Evolutionary conservation across 371 early-diverging fungal genomes (phyloP), one percentile per base, ranked within the genome.

Genomic region (Enterocytospora artemiae): DNA sequence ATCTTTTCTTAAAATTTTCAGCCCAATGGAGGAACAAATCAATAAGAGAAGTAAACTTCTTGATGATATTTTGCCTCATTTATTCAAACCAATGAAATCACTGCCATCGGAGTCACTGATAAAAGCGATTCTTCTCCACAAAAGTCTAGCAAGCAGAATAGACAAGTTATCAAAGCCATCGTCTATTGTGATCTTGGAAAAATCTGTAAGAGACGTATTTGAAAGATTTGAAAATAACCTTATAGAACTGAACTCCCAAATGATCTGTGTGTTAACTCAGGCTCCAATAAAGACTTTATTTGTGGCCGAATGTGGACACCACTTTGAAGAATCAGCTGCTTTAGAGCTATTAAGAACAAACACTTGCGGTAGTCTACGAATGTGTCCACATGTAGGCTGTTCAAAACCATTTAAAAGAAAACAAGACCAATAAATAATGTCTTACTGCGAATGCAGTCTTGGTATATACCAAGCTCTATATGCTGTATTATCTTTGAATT

Each of bases 241-340:
- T 45, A 33, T 56, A 48, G 51, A 62, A 48, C 37, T 58, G 4
- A 55, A 64, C 36, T 62, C 24, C 27, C 51, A 44, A 46, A 54
- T 50, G 45, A 57, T 71, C 24, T 78, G 78, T 51, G 72, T 74
- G 28, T 59, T 79, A 2, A 60, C 69, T 25, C 72, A 71, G 51
- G 65, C 65, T 30, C 60, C 65, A 27, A 76, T 79, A 34, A 50
- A 25, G 20, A 65, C 58, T 1, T 56, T 64, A 32, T 64, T 56
- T 53, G 54, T 33, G 12, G 57, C 74, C 12, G 51, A 49, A 28
- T 79, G 79, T 41, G 78, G 78, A 4, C 79, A 79, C 67, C 50
- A 56, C 33, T 74, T 78, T 59, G 76, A 79, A 51, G 56, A 63
- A 60, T 32, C 22, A 18, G 64, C 46, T 1, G 36, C 73, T 1